These are phyloP conservation scores for Fusarium newnesense DNA, from an alignment of 2,329 filamentous ascomycete species.

Conservation along the genomic window DNA sequence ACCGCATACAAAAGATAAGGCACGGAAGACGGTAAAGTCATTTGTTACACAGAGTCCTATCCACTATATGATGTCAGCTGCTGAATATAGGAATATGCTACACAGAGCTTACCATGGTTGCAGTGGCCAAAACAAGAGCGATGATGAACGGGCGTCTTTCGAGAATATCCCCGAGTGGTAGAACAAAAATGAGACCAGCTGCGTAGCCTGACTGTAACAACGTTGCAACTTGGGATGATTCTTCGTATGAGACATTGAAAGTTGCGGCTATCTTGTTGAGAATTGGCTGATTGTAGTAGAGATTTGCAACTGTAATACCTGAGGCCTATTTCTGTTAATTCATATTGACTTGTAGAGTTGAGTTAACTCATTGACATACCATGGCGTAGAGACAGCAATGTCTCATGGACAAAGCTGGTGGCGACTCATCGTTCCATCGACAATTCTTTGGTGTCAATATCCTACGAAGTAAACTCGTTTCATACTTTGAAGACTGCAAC, in stretches of 20 bases:
- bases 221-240: slow-evolving; percentile 75
- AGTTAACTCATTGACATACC: slow-evolving; percentile 50
- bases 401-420: slow-evolving; percentile 73
- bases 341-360: no score
- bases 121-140: slow-evolving; percentile 72
- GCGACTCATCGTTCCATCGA: slow-evolving; percentile 73
- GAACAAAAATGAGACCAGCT: slow-evolving; percentile 76
- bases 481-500: slow-evolving; percentile 34
- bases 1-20: slow-evolving; percentile 77
- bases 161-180: slow-evolving; percentile 78
- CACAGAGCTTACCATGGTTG: slow-evolving; percentile 65
- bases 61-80: slow-evolving; percentile 56
- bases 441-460: slow-evolving; percentile 68
- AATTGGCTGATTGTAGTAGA: slow-evolving; percentile 86
- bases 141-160: slow-evolving; percentile 76
- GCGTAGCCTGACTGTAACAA: slow-evolving; percentile 85
- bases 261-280: slow-evolving; percentile 78
- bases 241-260: slow-evolving; percentile 76
- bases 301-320: slow-evolving; percentile 79
- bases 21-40: slow-evolving; percentile 72
- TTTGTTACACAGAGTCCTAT: slow-evolving; percentile 77
- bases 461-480: slow-evolving; percentile 35
- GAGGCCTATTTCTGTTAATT: slow-evolving; percentile 52
- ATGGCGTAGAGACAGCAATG: slow-evolving; percentile 78
- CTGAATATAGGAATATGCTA: not conserved